Conservation (phyloP, 208 protist genomes). For the Spongospora subterranea region DNA sequence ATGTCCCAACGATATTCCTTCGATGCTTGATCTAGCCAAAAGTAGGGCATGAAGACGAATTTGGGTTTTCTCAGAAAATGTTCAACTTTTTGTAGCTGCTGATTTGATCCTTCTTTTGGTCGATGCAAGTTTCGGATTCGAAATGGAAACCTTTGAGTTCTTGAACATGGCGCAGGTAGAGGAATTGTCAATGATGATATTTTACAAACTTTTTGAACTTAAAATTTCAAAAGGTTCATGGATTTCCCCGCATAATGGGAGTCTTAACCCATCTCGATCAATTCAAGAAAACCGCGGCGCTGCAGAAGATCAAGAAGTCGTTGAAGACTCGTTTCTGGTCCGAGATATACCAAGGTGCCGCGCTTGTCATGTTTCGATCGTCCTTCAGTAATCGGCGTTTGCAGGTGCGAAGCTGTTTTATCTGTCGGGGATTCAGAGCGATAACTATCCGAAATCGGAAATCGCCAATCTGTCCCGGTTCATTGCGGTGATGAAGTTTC, state of each 20-base stretch:
- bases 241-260: conserved; percentile 97
- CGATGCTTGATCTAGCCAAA: conserved; percentile 98
- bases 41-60: not conserved
- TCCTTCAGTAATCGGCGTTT: not conserved
- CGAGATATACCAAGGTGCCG: conserved; percentile 82
- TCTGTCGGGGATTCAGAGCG: conserved; percentile 83
- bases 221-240: conserved; percentile 81
- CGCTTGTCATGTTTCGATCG: not conserved
- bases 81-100: conserved; percentile 74
- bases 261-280: conserved; percentile 97
- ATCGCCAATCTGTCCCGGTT: conserved; percentile 93
- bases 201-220: conserved; percentile 8
- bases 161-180: conserved; percentile 94
- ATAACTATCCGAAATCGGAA: conserved; percentile 81
- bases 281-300: conserved; percentile 91
- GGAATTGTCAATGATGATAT: not conserved
- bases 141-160: conserved; percentile 99
- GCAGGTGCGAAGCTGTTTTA: conserved; percentile 94
- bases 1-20: conserved; percentile 94
- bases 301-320: conserved; percentile 96
- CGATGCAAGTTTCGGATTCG: conserved; percentile 96
- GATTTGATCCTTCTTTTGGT: conserved; percentile 97
- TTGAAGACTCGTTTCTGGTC: conserved; percentile 93
- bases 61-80: not conserved
- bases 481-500: conserved; percentile 94